Percentiles rank a stretch among this genome's conserved stretches.
Conservation (phyloP, 768 basidiomycete species). For the Phlebiopsis flavidoalba region DNA sequence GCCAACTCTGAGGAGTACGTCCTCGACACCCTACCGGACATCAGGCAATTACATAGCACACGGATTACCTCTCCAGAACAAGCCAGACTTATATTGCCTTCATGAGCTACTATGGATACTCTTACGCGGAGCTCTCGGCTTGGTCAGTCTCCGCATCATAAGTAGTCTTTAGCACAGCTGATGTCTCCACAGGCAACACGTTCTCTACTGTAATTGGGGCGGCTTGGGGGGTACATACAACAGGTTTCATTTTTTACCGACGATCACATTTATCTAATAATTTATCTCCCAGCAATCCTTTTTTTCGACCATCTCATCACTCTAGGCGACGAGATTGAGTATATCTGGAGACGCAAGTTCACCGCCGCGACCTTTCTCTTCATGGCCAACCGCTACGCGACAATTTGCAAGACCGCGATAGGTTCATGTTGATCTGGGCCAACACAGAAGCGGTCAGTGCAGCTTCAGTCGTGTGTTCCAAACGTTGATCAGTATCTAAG, state of each 20-base stretch:
- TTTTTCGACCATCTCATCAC: conserved; percentile 15
- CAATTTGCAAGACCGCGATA: conserved; percentile 9
- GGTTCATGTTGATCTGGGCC: not conserved
- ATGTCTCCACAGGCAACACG: not conserved
- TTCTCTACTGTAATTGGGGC: not conserved
- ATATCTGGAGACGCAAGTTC: conserved; percentile 13
- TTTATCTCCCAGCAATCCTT: not conserved
- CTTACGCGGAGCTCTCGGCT: not conserved
- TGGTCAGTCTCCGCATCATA: not conserved
- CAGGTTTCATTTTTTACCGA: too few species aligned
- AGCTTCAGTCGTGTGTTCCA: not conserved
- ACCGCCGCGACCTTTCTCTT: conserved; percentile 7
- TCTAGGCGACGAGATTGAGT: conserved; percentile 4
- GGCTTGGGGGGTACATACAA: not conserved
- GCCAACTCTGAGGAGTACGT: too few species aligned
- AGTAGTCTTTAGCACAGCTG: not conserved
- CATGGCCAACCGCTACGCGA: conserved; percentile 10
- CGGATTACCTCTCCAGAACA: too few species aligned
- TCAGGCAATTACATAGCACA: too few species aligned
- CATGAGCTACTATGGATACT: not conserved
- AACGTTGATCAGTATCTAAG: not conserved
- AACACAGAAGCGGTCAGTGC: not conserved
- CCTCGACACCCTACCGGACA: too few species aligned
- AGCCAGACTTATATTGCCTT: too few species aligned
- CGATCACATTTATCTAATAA: too few species aligned